Conservation (phyloP, 2,329 filamentous ascomycete genomes). For the Aspergillus nomiae region DNA sequence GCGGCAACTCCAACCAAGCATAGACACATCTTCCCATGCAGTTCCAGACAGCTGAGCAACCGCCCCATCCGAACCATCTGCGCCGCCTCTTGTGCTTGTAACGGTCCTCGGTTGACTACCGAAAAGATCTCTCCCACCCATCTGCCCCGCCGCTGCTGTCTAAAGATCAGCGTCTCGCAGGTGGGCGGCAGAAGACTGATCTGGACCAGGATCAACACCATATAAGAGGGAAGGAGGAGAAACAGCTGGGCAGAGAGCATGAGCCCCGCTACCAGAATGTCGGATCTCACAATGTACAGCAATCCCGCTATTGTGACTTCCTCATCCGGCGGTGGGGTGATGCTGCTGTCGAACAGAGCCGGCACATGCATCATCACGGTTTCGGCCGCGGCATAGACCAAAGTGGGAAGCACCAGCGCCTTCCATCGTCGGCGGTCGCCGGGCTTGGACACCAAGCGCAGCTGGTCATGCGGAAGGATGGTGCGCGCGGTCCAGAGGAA, state of each 20-base stretch:
- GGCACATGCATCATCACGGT: background rate
- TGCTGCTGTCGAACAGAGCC: background rate
- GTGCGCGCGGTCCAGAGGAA: constrained; percentile 2
- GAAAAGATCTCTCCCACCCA: constrained; percentile 2
- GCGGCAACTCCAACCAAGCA: constrained; percentile 2
- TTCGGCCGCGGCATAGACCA: background rate
- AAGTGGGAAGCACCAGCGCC: background rate
- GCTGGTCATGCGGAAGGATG: background rate
- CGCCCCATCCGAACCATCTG: constrained; percentile 3
- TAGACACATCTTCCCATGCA: constrained; percentile 12
- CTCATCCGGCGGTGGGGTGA: background rate
- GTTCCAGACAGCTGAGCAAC: constrained; percentile 5
- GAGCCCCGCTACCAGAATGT: background rate
- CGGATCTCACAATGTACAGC: background rate
- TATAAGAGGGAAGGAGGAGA: constrained; percentile 4
- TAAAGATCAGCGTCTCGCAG: constrained; percentile 4
- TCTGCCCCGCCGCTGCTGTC: background rate
- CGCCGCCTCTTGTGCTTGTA: background rate
- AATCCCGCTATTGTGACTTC: background rate
- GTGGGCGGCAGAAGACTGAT: background rate
- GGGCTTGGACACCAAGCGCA: background rate
- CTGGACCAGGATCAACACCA: constrained; percentile 4
- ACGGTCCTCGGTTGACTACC: background rate
- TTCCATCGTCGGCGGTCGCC: background rate
- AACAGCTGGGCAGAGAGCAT: constrained; percentile 4